phyloP scores from a whole-genome alignment of 2,329 filamentous ascomycete species.

The Fusarium sp. region DNA sequence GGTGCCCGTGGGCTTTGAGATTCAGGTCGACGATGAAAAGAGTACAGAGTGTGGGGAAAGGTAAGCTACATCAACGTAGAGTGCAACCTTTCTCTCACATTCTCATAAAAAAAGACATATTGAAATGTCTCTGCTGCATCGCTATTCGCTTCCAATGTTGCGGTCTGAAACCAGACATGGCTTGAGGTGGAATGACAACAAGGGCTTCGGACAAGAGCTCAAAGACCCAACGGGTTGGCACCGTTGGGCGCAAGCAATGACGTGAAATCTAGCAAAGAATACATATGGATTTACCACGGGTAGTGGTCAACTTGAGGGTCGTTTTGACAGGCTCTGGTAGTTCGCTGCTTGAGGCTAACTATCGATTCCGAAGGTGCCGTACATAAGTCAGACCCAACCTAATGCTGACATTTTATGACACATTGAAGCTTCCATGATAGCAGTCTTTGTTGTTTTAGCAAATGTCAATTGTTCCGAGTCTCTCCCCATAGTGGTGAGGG shows the following conservation, averaged over 20 bases:
- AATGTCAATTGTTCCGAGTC: neutral
- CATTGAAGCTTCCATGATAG: conserved; percentile 11
- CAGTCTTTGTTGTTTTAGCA: conserved; percentile 9
- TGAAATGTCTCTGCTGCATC: conserved; percentile 33
- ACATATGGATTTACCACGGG: neutral
- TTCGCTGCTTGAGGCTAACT: conserved; percentile 6
- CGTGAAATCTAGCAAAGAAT: conserved; percentile 15
- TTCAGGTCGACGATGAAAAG: conserved; percentile 40
- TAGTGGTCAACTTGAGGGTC: neutral
- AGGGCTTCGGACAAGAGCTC: conserved; percentile 7
- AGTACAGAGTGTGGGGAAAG: conserved; percentile 36
- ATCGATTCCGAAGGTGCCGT: conserved; percentile 34
- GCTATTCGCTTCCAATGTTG: conserved; percentile 28
- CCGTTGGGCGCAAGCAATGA: conserved; percentile 31
- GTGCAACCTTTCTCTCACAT: conserved; percentile 35
- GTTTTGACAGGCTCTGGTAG: conserved; percentile 10
- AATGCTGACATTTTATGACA: conserved; percentile 35
- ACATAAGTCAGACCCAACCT: conserved; percentile 8
- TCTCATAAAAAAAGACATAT: conserved; percentile 5
- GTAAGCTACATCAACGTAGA: conserved; percentile 33
- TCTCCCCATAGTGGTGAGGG: neutral
- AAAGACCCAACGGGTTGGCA: conserved; percentile 16
- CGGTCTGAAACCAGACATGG: conserved; percentile 15
- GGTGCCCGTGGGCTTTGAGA: conserved; percentile 31
- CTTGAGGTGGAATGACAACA: conserved; percentile 14